Conservation (phyloP, 2,329 filamentous ascomycete species). For the Fusarium sacchari region DNA sequence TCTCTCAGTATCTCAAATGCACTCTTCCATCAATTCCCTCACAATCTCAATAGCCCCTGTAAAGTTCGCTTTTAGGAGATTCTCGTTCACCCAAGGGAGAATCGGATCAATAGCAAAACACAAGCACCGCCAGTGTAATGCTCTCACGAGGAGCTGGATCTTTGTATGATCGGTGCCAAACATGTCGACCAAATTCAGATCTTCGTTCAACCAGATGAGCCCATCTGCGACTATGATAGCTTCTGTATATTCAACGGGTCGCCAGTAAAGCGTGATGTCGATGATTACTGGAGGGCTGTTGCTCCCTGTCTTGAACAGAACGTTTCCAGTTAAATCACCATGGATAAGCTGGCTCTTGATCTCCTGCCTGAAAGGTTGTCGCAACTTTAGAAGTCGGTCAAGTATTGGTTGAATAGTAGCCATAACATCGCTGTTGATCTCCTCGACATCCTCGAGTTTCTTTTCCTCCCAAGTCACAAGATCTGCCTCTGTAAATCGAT, state of each 20-base stretch:
- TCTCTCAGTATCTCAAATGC: not conserved
- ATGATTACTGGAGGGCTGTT: not conserved
- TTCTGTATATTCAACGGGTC: conserved; percentile 6
- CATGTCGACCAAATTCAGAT: not conserved
- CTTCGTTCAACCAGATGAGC: not conserved
- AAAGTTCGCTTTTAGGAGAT: not conserved
- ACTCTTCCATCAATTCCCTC: not conserved
- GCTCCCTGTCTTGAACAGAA: not conserved
- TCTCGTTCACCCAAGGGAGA: conserved; percentile 1
- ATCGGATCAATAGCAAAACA: conserved; percentile 15
- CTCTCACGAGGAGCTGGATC: conserved; percentile 1
- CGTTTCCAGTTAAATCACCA: conserved; percentile 13
- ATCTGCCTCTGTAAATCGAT: conserved; percentile 11
- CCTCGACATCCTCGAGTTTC: not conserved
- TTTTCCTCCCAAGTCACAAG: conserved; percentile 9
- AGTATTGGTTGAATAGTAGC: not conserved
- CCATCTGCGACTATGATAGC: conserved; percentile 16
- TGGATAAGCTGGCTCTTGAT: conserved; percentile 4
- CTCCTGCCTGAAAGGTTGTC: not conserved
- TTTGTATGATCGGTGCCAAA: not conserved
- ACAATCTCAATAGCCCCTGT: not conserved
- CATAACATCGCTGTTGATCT: not conserved
- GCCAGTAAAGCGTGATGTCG: conserved; percentile 15
- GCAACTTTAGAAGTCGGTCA: not conserved
- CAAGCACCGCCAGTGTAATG: conserved; percentile 20